Evolutionary conservation across 75 land plant genomes (phyloP), one percentile per base, ranked within the genome.

Genomic region (Pinus taeda): DNA sequence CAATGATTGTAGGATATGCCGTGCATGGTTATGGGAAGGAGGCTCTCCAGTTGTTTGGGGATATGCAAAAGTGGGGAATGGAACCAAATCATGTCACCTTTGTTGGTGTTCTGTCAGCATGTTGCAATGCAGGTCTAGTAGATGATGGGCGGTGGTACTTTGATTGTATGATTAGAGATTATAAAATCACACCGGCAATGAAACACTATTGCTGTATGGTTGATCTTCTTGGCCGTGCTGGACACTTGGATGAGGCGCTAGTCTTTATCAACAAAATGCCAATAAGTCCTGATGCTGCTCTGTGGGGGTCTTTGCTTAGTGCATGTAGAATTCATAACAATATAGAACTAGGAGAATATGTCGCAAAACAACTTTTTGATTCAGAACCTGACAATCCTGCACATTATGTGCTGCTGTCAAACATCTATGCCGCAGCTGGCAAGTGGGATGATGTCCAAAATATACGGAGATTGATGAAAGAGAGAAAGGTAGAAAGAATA

Each of bases 171-270:
- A 53, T 36, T 45, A 37, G 73, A 37, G 74, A 66, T 15, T 81
- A 78, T 79, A 6, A 26, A 21, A 70, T 81, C 36, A 60, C 36
- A 7, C 82, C 83, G 30, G 33, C 33, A 13, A 57, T 69, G 22
- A 57, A 81, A 33, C 83, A 81, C 49, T 78, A 81, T 78, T 55
- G 36, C 22, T 77, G 74, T 42, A 78, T 81, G 82, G 66, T 81
- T 65, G 81, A 81, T 79, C 59, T 81, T 21, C 59, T 81, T 33
- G 74, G 82, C 13, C 42, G 83, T 55, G 82, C 81, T 39, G 74
- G 77, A 15, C 77, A 26, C 36, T 15, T 76, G 66, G 71, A 21
- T 59, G 77, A 76, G 26, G 77, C 77, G 15, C 17, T 36, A 24
- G 73, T 18, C 60, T 57, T 81, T 33, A 39, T 81, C 30, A 77